Evolutionary conservation across 768 basidiomycete species (phyloP).

Genomic region (Russula virescens): DNA sequence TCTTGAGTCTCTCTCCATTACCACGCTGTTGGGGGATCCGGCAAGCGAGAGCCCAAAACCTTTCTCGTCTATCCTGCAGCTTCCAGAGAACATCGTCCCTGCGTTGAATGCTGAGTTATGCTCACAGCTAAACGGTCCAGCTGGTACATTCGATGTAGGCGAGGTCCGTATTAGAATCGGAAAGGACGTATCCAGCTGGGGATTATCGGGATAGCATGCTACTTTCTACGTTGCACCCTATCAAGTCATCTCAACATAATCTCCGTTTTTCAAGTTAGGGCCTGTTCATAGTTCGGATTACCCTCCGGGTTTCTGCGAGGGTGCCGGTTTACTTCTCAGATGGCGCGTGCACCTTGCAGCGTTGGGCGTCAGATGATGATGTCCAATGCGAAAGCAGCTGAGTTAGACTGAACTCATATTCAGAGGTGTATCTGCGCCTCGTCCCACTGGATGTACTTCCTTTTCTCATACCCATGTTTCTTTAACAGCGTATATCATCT

Average conservation of each 20-base stretch:
- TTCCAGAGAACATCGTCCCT: constrained; percentile 6
- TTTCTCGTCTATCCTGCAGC: not conserved
- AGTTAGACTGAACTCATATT: too few relatives aligned
- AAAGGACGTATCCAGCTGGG: constrained; percentile 10
- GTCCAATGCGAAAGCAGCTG: too few relatives aligned
- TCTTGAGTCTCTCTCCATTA: not conserved
- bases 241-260: not conserved
- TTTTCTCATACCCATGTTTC: too few relatives aligned
- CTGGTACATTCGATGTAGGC: constrained; percentile 1
- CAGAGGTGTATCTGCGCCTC: too few relatives aligned
- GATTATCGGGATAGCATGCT: not conserved
- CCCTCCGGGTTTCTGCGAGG: too few relatives aligned
- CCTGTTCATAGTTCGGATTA: not conserved
- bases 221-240: not conserved
- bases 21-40: not conserved
- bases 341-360: too few relatives aligned
- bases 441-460: too few relatives aligned
- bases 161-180: constrained; percentile 12
- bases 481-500: too few relatives aligned
- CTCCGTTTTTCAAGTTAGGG: not conserved
- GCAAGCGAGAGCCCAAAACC: not conserved
- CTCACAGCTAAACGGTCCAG: not conserved
- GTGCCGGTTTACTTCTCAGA: too few relatives aligned
- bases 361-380: too few relatives aligned
- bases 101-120: constrained; percentile 3